phyloP scores from a whole-genome alignment of 768 basidiomycete genomes.

The Termitomyces sp. region DNA sequence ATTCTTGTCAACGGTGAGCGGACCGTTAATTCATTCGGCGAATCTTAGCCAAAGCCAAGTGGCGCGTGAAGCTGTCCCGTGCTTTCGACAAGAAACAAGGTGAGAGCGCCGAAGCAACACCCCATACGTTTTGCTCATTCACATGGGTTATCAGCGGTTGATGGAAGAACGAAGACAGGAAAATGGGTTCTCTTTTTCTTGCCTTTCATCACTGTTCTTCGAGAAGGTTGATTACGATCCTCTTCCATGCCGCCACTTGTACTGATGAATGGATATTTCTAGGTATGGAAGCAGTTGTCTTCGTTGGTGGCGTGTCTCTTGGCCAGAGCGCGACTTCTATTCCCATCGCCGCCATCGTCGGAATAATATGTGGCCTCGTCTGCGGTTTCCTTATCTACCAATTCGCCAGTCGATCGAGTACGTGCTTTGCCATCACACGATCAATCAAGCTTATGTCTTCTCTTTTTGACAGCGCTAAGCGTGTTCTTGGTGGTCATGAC shows the following conservation, averaged over 20 bases:
- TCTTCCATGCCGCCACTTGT: not conserved
- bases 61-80: slow-evolving; percentile 83
- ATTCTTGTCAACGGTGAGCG: too few relatives aligned
- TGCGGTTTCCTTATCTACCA: slow-evolving; percentile 78
- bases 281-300: slow-evolving; percentile 89
- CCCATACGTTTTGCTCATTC: not conserved
- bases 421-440: slow-evolving; percentile 20
- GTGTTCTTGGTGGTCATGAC: slow-evolving; percentile 93
- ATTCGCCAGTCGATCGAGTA: slow-evolving; percentile 74
- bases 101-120: not conserved
- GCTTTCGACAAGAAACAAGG: slow-evolving; percentile 61
- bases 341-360: slow-evolving; percentile 87
- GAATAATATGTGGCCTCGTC: slow-evolving; percentile 72
- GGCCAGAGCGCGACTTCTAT: slow-evolving; percentile 80
- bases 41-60: slow-evolving; percentile 76
- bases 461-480: slow-evolving; percentile 54
- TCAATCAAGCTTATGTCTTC: not conserved
- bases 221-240: slow-evolving; percentile 61
- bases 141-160: slow-evolving; percentile 35
- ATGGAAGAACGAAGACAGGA: slow-evolving; percentile 50
- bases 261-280: not conserved
- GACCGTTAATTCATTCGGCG: not conserved
- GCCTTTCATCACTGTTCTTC: slow-evolving; percentile 87
- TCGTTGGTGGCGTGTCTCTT: slow-evolving; percentile 92
- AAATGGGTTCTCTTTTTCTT: slow-evolving; percentile 90